Conservation (phyloP, 306 rosid species). For the Cajanus cajan region DNA sequence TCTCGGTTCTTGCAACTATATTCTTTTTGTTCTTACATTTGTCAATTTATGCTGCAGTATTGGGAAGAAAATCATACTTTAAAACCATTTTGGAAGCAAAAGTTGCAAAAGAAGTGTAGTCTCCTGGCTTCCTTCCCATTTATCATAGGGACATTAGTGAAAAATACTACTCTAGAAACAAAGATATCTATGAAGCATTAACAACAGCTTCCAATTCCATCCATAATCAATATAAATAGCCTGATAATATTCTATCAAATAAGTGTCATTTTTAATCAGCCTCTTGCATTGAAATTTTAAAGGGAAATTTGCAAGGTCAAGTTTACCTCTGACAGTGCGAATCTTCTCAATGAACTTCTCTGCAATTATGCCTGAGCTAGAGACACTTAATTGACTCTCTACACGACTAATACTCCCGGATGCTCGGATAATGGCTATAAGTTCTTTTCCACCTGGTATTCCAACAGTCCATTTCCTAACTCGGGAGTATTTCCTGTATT, state of each 20-base stretch:
- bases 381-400: constrained; percentile 48
- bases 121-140: constrained; percentile 14
- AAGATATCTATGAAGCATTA: constrained; percentile 6
- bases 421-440: constrained; percentile 86
- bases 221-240: constrained; percentile 8
- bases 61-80: constrained; percentile 8
- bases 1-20: not conserved
- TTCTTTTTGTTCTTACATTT: not conserved
- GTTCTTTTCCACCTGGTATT: constrained; percentile 72
- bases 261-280: not conserved
- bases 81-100: not conserved
- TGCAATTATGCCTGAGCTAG: constrained; percentile 71
- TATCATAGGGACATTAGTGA: not conserved
- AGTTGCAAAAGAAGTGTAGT: not conserved
- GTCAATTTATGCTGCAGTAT: not conserved
- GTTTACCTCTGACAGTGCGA: constrained; percentile 75
- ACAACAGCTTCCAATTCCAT: not conserved
- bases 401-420: constrained; percentile 91
- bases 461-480: constrained; percentile 83
- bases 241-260: not conserved
- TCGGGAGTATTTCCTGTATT: constrained; percentile 68
- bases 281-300: constrained; percentile 12
- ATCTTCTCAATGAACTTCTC: constrained; percentile 91
- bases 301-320: not conserved
- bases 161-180: not conserved